Conservation (phyloP, 148 eudicot genomes). For the Amaranthus palmeri region DNA sequence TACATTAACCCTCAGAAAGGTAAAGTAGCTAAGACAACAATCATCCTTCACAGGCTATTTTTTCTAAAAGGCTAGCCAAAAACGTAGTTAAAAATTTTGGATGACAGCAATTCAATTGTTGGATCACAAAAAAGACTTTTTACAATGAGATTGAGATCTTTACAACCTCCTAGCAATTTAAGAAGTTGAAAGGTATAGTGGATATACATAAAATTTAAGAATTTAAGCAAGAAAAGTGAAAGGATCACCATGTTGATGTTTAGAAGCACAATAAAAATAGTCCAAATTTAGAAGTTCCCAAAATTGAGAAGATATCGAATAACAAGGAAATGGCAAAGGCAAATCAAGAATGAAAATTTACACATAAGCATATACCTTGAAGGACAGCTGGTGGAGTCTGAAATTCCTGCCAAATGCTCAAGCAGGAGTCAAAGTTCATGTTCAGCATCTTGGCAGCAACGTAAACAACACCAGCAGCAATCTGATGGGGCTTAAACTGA, state of each 20-base stretch:
- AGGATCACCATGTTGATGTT: neutral
- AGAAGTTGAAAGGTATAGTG: too few species aligned
- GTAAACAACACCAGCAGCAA: conserved; percentile 95
- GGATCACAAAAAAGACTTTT: too few species aligned
- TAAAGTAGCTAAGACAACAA: too few species aligned
- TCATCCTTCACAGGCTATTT: too few species aligned
- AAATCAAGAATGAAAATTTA: conserved; percentile 1
- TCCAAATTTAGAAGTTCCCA: neutral
- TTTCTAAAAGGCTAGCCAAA: too few species aligned
- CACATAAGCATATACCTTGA: conserved; percentile 36
- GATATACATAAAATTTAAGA: neutral
- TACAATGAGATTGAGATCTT: too few species aligned
- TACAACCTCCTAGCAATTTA: too few species aligned
- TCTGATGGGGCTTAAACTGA: conserved; percentile 93
- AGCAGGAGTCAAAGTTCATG: conserved; percentile 62
- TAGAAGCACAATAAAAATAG: neutral
- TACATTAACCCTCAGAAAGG: too few species aligned
- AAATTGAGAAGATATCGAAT: neutral
- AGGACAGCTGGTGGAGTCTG: conserved; percentile 68
- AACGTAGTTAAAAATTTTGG: too few species aligned
- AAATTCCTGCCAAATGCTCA: conserved; percentile 70
- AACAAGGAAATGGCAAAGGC: neutral
- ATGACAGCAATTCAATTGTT: too few species aligned
- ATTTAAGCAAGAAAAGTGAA: neutral
- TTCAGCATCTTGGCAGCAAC: conserved; percentile 82